Evolutionary conservation across 345 rosid genomes (phyloP).

Genomic region (Orychophragmus violaceus): DNA sequence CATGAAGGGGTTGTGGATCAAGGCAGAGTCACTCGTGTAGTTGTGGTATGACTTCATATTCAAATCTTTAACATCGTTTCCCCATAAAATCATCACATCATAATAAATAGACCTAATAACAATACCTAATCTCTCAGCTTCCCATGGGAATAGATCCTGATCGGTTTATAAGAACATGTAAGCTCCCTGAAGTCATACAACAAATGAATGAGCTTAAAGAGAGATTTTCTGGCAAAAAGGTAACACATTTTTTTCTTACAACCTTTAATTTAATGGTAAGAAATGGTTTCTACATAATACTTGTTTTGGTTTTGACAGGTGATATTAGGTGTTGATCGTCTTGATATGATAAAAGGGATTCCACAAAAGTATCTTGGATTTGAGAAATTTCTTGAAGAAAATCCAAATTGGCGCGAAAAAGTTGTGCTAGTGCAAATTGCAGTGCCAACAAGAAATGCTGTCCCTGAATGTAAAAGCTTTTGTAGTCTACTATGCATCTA

Average conservation of each 20-base stretch:
- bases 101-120: background rate
- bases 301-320: constrained; percentile 44
- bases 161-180: constrained; percentile 63
- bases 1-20: constrained; percentile 92
- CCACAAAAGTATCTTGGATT: constrained; percentile 88
- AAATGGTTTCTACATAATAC: background rate
- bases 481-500: background rate
- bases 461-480: constrained; percentile 71
- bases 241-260: constrained; percentile 21
- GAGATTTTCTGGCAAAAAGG: constrained; percentile 78
- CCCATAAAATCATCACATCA: background rate
- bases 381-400: constrained; percentile 92
- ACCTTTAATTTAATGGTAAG: background rate
- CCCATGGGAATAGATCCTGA: constrained; percentile 94
- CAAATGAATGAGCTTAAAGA: constrained; percentile 72
- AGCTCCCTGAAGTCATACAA: constrained; percentile 44
- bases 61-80: constrained; percentile 11
- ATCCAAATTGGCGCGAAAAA: constrained; percentile 67
- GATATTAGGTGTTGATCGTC: constrained; percentile 97
- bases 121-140: constrained; percentile 38
- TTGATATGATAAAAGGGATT: constrained; percentile 99
- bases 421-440: constrained; percentile 95
- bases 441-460: constrained; percentile 93
- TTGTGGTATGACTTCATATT: constrained; percentile 53
- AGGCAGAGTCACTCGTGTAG: constrained; percentile 81